These are phyloP conservation scores for Myxozyma neglecta DNA, from an alignment of 805 yeast species.

Conservation along the genomic window DNA sequence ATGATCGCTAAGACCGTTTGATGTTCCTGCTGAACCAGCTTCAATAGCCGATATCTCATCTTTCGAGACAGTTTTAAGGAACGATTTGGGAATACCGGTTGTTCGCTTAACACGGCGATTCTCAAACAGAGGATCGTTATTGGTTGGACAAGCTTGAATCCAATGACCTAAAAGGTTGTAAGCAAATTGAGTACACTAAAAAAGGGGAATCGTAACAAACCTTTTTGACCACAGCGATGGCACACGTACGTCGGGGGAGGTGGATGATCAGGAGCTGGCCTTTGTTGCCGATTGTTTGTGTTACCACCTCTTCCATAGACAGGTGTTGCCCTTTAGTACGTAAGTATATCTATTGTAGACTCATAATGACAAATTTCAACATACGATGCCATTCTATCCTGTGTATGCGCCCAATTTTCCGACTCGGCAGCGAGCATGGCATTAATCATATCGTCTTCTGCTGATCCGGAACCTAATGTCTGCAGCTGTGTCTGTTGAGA, in stretches of 20 bases:
- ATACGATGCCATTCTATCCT: slow-evolving; percentile 70
- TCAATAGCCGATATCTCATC: slow-evolving; percentile 57
- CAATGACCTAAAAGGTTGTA: slow-evolving; percentile 60
- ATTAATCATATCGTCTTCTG: slow-evolving; percentile 83
- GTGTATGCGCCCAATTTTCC: slow-evolving; percentile 93
- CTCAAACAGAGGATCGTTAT: slow-evolving; percentile 89
- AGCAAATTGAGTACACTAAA: background rate
- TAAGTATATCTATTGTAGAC: background rate
- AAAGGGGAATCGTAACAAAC: background rate
- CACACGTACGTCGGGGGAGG: slow-evolving; percentile 98
- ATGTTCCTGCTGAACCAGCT: slow-evolving; percentile 41
- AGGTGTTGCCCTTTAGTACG: slow-evolving; percentile 61
- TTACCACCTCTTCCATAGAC: slow-evolving; percentile 48
- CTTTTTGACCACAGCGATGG: slow-evolving; percentile 92
- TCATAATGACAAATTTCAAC: background rate
- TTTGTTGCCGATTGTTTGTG: slow-evolving; percentile 13
- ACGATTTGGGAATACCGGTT: slow-evolving; percentile 95
- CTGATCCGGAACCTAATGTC: background rate
- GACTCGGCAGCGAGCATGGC: slow-evolving; percentile 92
- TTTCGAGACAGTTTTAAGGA: slow-evolving; percentile 80
- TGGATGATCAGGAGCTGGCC: slow-evolving; percentile 55
- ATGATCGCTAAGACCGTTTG: slow-evolving; percentile 39
- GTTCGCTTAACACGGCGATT: slow-evolving; percentile 88
- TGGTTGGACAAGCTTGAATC: slow-evolving; percentile 94
- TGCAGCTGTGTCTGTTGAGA: background rate